Base-by-base conservation (phyloP, 495 filamentous ascomycete genomes). In the Sordaria brevicollis region DNA sequence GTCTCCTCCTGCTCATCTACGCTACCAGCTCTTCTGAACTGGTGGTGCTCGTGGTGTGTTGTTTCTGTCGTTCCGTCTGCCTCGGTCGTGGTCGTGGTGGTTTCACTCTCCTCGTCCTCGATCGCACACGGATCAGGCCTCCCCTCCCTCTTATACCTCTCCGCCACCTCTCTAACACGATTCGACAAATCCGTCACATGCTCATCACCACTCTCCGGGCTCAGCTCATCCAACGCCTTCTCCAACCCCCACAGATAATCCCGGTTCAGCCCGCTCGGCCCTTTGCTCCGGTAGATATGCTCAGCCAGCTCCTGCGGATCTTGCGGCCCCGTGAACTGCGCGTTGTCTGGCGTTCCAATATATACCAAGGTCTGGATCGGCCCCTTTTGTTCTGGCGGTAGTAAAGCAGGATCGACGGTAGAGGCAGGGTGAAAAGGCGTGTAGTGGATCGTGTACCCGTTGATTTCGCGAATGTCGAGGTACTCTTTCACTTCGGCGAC, bases 381-480 rank as follows among this genome's bases (percentile, higher is more conserved):
- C 33, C 29, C 69, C 10, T 65, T 4, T 21, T 21, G 54, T 34
- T 67, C 66, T 31, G 70, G 73, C 74, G 36, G 57, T 5, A 2
- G 71, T 62, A 65, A 69, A 43, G 62, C 37, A 35, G 75, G 68
- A 43, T 76, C 73, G 35, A 83, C 76, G 21, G 78, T 81, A 68
- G 83, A 75, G 13, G 86, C 82, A 10, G 91, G 86, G 76, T 92
- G 83, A 79, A 97, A 97, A 1, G 89, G 88, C 25, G 92, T 94
- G 79, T 92, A 92, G 76, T 96, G 92, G 72, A 95, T 93, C 36
- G 87, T 91, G 77, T 98, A 98, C 7, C 96, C 96, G 78, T 98
- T 95, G 74, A 97, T 97, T 81, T 99, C 96, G 15, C 96, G 90
- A 69, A 97, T 93, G 77, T 98, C 94, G 38, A 99, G 92, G 79